Base-by-base conservation (phyloP, 148 eudicot species). In the Vaccinium vitisidaea region DNA sequence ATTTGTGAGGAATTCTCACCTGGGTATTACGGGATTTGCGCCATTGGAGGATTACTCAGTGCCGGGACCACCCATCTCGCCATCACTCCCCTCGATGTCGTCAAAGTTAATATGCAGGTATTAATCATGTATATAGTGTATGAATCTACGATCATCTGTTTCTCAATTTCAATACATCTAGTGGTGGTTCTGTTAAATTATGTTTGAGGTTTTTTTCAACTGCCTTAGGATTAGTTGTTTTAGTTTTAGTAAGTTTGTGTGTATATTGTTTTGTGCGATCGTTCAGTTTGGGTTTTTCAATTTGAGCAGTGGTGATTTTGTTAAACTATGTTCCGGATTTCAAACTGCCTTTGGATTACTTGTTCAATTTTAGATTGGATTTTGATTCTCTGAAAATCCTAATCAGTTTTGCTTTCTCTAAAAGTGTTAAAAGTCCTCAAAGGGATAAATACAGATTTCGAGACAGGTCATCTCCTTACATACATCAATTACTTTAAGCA, bases 21-120 rank as follows among this genome's bases (percentile, higher is more conserved):
- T 25, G 87, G 85, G 87, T 93, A 91, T 73, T 89, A 88, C 36
- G 91, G 89, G 80, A 54, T 92, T 46, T 93, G 95, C 81, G 88
- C 93, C 13, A 23, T 87, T 8, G 93, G 92, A 25, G 95, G 95
- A 56, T 85, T 90, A 70, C 84, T 93, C n/a, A 91, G 95, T 70
- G 93, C 92, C 32, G 95, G 95, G 49, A 84, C 87, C 18, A 89
- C 95, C 55, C 95, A 93, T 85, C 88, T 91, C 61, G 89, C 82
- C 63, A 87, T 93, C 71, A 91, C 95, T 73, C 95, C 93, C 71
- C 90, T 93, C 84, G 95, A 93, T 85, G 94, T 93, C 81, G 87
- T 93, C 80, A 93, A 91, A 88, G 91, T 92, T 86, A 88, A 93
- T 56, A 90, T 93, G 91, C 93, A 91, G 93, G 95, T 91, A 21